Evolutionary conservation across 2,329 filamentous ascomycete species (phyloP).

Genomic region (Apiospora pterosperma): DNA sequence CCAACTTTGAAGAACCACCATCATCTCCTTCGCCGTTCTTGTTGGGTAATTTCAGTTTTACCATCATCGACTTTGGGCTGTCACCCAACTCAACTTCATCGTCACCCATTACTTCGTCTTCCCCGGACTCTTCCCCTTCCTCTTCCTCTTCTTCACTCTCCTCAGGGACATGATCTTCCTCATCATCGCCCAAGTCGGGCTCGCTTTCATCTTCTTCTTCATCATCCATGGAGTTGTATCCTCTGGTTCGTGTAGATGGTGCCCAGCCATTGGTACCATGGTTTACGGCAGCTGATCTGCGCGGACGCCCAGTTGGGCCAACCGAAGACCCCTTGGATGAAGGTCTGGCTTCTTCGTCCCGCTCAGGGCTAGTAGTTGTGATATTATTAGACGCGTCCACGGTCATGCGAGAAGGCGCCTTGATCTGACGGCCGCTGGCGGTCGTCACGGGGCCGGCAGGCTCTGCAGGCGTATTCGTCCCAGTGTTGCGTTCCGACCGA

Average conservation of each 20-base stretch:
- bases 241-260: constrained; percentile 34
- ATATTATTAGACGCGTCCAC: constrained; percentile 51
- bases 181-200: constrained; percentile 61
- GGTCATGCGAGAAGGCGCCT: constrained; percentile 63
- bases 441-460: constrained; percentile 62
- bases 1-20: constrained; percentile 26
- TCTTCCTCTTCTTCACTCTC: constrained; percentile 57
- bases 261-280: constrained; percentile 49
- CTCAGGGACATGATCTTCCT: constrained; percentile 64
- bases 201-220: constrained; percentile 36
- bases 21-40: constrained; percentile 35
- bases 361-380: constrained; percentile 37
- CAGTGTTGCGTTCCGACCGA: constrained; percentile 72
- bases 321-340: constrained; percentile 36
- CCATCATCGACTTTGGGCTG: constrained; percentile 60
- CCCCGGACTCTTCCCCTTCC: constrained; percentile 31
- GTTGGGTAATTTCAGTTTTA: constrained; percentile 60
- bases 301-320: constrained; percentile 46
- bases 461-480: constrained; percentile 70
- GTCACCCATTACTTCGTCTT: constrained; percentile 42
- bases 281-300: constrained; percentile 47
- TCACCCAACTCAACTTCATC: constrained; percentile 45
- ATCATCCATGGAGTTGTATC: constrained; percentile 52
- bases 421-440: constrained; percentile 82
- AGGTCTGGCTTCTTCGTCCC: constrained; percentile 19